Base-by-base conservation (phyloP, 257 asterid species). In the Solanum appendiculatum region DNA sequence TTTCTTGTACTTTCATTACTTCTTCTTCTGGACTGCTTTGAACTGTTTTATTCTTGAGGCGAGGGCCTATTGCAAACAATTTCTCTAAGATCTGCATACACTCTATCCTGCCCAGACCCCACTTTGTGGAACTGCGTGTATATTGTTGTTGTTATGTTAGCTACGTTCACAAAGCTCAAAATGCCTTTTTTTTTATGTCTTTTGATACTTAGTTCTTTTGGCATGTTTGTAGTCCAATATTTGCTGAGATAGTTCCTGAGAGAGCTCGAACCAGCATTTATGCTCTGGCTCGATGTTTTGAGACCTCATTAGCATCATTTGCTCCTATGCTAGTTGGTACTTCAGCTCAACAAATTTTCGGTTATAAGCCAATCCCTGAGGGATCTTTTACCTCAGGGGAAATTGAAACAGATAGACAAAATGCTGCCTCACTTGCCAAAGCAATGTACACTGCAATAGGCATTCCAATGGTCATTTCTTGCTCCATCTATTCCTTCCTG, bases 401-500 rank as follows among this genome's bases (percentile, higher is more conserved):
- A 66, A 82, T 14, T 3, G 83, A 87, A 36, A 81, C 83, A 13
- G 89, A 96, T 46, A 89, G 96, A 92, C 94, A 91, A 84, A 96
- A 95, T 37, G 98, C 97, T 21, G 93, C 93, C 18, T 93, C 99
- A 40, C 95, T 96, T 40, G 98, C 98, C 9, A 96, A 94, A 89
- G 99, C 98, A 25, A 97, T 95, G 15, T 96, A 93, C 94, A 92
- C 97, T 31, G 92, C 98, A 18, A 95, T 94, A 85, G 96, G 98
- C 72, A 90, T 94, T 70, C 98, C 99, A 6, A 89, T 94, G 91
- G 88, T 92, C 2, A 88, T 96, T 9, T 94, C 97, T 85, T 93
- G 95, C 64, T 86, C 85, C 56, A 21, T 37, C 31, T 74, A 36
- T 23, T 5, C 21, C 31, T 21, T 74, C 33, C 3, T 74, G 1